These are phyloP conservation scores for Phytopythium helicoides DNA, from an alignment of 352 stramenopile genomes.

Conservation along the genomic window DNA sequence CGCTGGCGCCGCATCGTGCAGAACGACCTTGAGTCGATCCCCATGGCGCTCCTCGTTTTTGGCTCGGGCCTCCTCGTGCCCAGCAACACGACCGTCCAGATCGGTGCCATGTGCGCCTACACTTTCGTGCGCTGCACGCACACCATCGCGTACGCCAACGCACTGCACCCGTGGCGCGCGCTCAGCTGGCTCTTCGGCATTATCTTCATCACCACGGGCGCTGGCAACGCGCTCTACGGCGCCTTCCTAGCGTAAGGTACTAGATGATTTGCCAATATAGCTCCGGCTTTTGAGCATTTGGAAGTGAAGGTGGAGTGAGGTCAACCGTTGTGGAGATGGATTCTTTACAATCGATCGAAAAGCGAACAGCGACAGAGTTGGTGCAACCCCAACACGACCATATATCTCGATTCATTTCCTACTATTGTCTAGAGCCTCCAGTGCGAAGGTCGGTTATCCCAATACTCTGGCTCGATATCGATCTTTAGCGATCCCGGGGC, in stretches of 20 bases:
- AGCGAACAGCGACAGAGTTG: no score
- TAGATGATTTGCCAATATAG: no score
- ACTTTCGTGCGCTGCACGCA: constrained; percentile 38
- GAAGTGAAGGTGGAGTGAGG: no score
- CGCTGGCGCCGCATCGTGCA: constrained; percentile 53
- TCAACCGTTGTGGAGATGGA: no score
- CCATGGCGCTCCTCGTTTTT: constrained; percentile 48
- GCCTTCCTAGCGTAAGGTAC: constrained; percentile 17
- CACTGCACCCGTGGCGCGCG: constrained; percentile 42
- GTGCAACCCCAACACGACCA: no score
- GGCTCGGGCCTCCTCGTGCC: constrained; percentile 31
- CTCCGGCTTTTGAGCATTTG: no score
- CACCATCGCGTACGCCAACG: constrained; percentile 47
- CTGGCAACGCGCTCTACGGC: constrained; percentile 36
- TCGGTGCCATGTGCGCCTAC: constrained; percentile 35
- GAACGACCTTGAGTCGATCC: constrained; percentile 64
- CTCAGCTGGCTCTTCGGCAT: constrained; percentile 39
- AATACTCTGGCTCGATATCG: no score
- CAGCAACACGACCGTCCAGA: constrained; percentile 24
- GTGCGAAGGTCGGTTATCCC: no score
- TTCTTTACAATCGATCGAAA: no score
- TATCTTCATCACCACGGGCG: constrained; percentile 26
- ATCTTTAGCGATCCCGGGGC: no score
- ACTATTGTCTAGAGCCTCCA: no score
- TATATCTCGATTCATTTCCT: no score